Evolutionary conservation across 164 flowering plant species (phyloP), one percentile per base, ranked within the genome.

Genomic region (Piper longum): DNA sequence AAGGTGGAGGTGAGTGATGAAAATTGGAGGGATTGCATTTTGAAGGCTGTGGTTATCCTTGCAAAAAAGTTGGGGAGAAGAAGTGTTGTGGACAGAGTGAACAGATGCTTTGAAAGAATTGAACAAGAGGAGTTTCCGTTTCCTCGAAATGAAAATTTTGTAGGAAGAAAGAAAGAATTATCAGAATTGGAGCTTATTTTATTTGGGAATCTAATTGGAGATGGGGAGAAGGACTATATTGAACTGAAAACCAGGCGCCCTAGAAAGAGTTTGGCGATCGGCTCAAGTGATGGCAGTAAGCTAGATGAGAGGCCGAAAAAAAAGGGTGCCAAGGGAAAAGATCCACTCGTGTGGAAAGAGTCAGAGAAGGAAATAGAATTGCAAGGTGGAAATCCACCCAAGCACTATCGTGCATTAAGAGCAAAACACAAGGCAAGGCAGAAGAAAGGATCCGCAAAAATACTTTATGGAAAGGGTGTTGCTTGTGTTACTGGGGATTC

Each of bases 301-400:
- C 16, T 65, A 7, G 85, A 80, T 17, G 86, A 82, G 63, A 76
- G 74, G 56, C 61, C 52, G 45, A 69, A 66, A 71, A 78, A 76
- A 41, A 65, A 66, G 26, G 68, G 72, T 48, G 64, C 68, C 67
- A 89, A 88, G 73, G 93, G 93, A 19, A 88, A 89, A 80, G 88
- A 93, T 60, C 86, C 87, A 56, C 76, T 88, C 4, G 70, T 84
- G 17, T 93, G 99, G 99, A 93, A 79, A 71, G 99, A 93, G 71
- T 85, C 91, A 11, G 92, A 82, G 52, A 87, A 85, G 78, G 99
- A 90, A 68, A 93, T 93, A 43, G 99, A 93, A 73, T 86, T 93
- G 97, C 86, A 81, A 59, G 52, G 52, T 7, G 82, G 77, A 16
- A 61, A 73, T 77, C 68, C 66, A 39, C 75, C 77, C 42, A 60